Evolutionary conservation across 2,329 filamentous ascomycete species (phyloP).

Genomic region (Cladosporium halotolerans): DNA sequence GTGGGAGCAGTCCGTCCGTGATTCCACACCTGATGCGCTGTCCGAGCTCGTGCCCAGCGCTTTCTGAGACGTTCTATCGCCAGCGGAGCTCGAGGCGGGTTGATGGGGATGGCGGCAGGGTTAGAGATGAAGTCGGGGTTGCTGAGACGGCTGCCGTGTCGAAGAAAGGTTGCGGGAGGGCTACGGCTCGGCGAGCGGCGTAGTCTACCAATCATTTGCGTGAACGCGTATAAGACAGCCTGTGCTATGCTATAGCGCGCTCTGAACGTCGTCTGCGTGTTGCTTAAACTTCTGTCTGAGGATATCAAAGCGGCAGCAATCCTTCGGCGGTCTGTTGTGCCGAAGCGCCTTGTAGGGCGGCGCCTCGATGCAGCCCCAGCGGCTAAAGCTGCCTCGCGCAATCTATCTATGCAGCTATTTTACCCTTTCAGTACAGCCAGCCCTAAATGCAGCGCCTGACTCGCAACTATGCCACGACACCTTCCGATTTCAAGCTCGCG

Average conservation of each 20-base stretch:
- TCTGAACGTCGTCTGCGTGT: no score
- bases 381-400: no score
- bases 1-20: no score
- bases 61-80: neutral
- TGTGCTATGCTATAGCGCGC: neutral
- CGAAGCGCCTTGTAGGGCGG: no score
- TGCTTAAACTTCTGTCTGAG: no score
- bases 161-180: neutral
- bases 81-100: no score
- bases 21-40: conserved; percentile 2
- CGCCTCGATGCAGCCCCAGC: no score
- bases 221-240: neutral
- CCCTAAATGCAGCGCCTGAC: no score
- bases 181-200: conserved; percentile 5
- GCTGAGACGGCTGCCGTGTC: neutral
- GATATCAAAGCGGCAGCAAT: neutral
- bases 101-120: no score
- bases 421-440: no score
- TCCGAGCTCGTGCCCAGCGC: neutral
- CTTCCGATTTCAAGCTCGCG: conserved; percentile 54
- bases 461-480: conserved; percentile 52
- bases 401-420: no score
- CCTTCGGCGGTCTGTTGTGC: neutral
- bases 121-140: conserved; percentile 1
- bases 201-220: neutral